Percentiles rank a stretch among this genome's conserved stretches.
These are phyloP conservation scores for Hordeum vulgare DNA, from an alignment of 176 grass and related monocot genomes.

Conservation along the genomic window MorexV3_pseudomolecules_assembly NC_058522.1:213927169-213927668, in stretches of 20 bases:
- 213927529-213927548: too few species aligned
- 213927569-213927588: too few species aligned
- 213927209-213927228: background rate
- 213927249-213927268: background rate
- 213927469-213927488: too few species aligned
- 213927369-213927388: background rate
- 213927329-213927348: background rate
- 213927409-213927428: background rate
- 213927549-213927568: too few species aligned
- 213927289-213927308: background rate
- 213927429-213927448: background rate
- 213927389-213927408: background rate
- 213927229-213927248: background rate
- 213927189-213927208: background rate
- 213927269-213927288: background rate
- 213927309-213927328: background rate
- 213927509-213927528: too few species aligned
- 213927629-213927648: too few species aligned
- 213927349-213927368: background rate
- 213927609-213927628: too few species aligned
- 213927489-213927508: too few species aligned
- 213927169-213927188: background rate
- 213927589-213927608: background rate
- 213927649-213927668: too few species aligned
- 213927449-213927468: too few species aligned